Evolutionary conservation across 2,329 filamentous ascomycete genomes (phyloP), one percentile per base, ranked within the genome.

Genomic region (Neofusicoccum ribis): DNA sequence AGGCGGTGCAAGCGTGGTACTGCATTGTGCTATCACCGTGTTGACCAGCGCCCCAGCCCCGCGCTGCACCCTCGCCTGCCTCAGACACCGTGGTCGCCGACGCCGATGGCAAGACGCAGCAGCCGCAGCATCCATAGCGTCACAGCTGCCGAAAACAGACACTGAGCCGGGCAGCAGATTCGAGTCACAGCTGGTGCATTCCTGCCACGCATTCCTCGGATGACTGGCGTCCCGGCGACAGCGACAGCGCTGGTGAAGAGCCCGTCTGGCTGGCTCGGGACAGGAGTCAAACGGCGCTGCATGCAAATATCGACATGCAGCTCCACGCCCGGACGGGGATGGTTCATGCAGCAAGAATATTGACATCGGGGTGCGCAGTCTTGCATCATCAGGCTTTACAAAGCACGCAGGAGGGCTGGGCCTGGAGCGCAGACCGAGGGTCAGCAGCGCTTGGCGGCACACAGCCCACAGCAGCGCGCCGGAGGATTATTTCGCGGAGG

Each of bases 261-360:
- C 43, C 56, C 41, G 31, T n/a, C 4, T n/a, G 14, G 5, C 41
- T 47, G 56, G 54, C 12, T 46, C 54, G 54, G 54, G 54, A 46
- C 39, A 46, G 36, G 39, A 59, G 43, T 47, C 31, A 54, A 56
- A 64, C 61, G 61, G 61, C 49, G 50, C 36, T 47, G 61, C 61
- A 64, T 39, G 49, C 56, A 47, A 36, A 54, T 64, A 64, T 64
- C 61, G 61, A 60, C 39, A 47, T 47, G 50, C 61, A 63, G 49
- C 49, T 43, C n/a, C 2, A 34, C 31, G 50, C 50, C 34, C 34
- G 31, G 52, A 20, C 52, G 34, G 52, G 52, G 52, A 63, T 63
- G 49, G 54, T 54, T 63, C 52, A 52, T 64, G 61, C 61, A 64
- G 27, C 61, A n/a, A 64, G 61, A 64, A 64, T 64, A 64, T 64